phyloP scores from a whole-genome alignment of 805 yeast genomes.

The Pichia gijzeniarum region DNA sequence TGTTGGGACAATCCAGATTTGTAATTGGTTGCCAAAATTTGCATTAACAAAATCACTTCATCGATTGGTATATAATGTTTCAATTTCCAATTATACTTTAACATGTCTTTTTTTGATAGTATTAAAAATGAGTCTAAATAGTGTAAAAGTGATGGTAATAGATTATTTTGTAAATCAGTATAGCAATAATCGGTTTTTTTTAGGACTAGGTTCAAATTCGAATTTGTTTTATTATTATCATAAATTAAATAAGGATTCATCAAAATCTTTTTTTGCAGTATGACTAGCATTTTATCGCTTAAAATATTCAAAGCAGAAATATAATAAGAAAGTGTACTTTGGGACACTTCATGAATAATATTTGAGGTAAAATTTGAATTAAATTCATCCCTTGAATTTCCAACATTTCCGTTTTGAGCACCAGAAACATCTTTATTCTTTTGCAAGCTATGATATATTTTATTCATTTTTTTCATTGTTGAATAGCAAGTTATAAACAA shows the following conservation, averaged over 20 bases:
- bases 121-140: constrained; percentile 49
- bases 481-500: constrained; percentile 44
- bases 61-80: constrained; percentile 57
- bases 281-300: constrained; percentile 47
- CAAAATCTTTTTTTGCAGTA: constrained; percentile 34
- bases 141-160: constrained; percentile 52
- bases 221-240: constrained; percentile 6
- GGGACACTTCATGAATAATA: neutral
- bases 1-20: constrained; percentile 25
- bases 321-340: constrained; percentile 2
- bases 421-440: too few species aligned
- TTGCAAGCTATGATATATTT: constrained; percentile 23
- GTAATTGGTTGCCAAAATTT: constrained; percentile 48
- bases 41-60: constrained; percentile 46
- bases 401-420: too few species aligned
- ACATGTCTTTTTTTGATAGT: constrained; percentile 34
- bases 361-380: neutral
- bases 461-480: constrained; percentile 33
- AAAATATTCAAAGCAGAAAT: constrained; percentile 34
- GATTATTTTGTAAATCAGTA: constrained; percentile 44
- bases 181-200: constrained; percentile 34
- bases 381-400: too few species aligned
- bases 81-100: constrained; percentile 51
- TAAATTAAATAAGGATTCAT: constrained; percentile 16
- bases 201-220: constrained; percentile 16